Conservation (phyloP, 2,329 filamentous ascomycete species). For the Xylaria sp. region DNA sequence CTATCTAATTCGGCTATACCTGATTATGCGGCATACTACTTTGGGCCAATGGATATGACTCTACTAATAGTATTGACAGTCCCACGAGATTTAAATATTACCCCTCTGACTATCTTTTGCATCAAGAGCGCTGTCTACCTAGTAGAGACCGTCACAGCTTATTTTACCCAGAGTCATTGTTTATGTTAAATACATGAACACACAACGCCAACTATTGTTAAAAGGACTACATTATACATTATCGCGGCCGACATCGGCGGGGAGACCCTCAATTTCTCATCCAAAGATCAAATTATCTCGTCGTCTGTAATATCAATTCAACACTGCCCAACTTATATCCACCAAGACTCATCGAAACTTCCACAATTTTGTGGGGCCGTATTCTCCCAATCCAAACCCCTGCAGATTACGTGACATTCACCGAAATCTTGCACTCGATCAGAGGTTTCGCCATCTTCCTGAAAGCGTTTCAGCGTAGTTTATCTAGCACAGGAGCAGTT, state of each 20-base stretch:
- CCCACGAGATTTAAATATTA: neutral
- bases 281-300: slow-evolving; percentile 1
- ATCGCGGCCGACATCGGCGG: slow-evolving; percentile 27
- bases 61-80: neutral
- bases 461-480: neutral
- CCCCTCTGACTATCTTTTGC: neutral
- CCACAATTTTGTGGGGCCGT: slow-evolving; percentile 11
- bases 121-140: neutral
- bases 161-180: neutral
- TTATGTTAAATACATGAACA: slow-evolving; percentile 1
- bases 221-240: slow-evolving; percentile 8
- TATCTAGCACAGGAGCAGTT: slow-evolving; percentile 3
- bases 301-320: slow-evolving; percentile 16
- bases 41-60: slow-evolving; percentile 2
- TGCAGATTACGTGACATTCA: slow-evolving; percentile 33
- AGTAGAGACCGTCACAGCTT: neutral
- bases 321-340: slow-evolving; percentile 21
- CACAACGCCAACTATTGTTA: neutral
- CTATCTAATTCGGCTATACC: slow-evolving; percentile 14
- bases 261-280: neutral
- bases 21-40: slow-evolving; percentile 13
- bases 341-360: slow-evolving; percentile 17
- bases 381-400: slow-evolving; percentile 19
- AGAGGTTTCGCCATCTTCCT: slow-evolving; percentile 8
- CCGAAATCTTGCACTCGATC: slow-evolving; percentile 24